Percentiles rank a stretch among this genome's conserved stretches.
Conservation (phyloP, 164 flowering plant species). For the Litsea cubeba region DNA sequence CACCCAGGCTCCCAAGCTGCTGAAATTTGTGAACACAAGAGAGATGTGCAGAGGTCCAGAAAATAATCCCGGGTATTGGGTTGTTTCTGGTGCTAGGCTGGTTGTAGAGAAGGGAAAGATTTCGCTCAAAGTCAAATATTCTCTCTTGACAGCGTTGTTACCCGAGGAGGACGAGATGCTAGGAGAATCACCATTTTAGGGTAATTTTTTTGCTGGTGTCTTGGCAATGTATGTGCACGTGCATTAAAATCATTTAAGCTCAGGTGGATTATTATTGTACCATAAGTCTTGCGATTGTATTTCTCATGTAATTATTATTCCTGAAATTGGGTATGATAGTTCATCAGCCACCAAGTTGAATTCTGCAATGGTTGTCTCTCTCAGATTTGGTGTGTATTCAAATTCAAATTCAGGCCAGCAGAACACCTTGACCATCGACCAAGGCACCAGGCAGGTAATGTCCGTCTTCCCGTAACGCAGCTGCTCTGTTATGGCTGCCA, state of each 20-base stretch:
- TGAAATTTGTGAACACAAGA: conserved; percentile 76
- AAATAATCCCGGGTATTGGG: conserved; percentile 93
- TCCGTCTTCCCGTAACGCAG: too few species aligned
- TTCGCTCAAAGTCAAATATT: conserved; percentile 69
- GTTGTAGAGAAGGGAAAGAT: conserved; percentile 81
- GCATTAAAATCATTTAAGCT: neutral
- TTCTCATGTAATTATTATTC: neutral
- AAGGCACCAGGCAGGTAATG: too few species aligned
- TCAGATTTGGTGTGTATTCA: too few species aligned
- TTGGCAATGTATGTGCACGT: neutral
- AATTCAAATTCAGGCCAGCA: too few species aligned
- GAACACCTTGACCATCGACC: neutral
- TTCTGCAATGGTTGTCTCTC: neutral
- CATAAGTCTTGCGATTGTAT: neutral
- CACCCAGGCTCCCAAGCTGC: conserved; percentile 60
- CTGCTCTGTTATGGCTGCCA: neutral
- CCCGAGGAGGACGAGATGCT: conserved; percentile 46
- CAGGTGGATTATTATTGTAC: neutral
- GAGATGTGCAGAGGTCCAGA: conserved; percentile 96
- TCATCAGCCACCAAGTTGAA: neutral
- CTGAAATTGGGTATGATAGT: neutral
- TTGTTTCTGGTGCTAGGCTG: conserved; percentile 92
- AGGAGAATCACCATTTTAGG: neutral
- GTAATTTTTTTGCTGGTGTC: neutral
- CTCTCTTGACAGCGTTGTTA: conserved; percentile 53